Evolutionary conservation across 139 green algal genomes (phyloP), one percentile per base, ranked within the genome.

Genomic region (Auxenochlorella pyrenoidosa): DNA sequence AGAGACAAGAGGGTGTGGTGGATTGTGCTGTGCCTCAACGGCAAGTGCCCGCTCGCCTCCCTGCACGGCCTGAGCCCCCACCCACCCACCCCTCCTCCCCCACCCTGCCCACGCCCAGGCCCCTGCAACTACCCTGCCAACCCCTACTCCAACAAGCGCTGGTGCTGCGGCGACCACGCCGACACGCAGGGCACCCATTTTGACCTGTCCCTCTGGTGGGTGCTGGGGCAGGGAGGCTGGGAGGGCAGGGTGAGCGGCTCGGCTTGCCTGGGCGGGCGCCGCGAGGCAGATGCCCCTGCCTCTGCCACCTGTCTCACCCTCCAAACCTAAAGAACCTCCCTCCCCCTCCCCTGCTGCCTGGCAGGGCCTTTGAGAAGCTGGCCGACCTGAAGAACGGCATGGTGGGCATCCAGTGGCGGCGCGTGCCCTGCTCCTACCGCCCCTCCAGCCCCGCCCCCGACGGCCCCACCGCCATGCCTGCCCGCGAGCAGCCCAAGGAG

Each of bases 61-160:
- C 73, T 36, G 32, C 22, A 10, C 10, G 10, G 24, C 40, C 40
- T 59, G 3, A 59, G 24, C 10, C 15, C 12, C 0, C 15, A 19
- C 41, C 16, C 40, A 38, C 36, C 26, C 36, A 18, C 40, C 47
- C 41, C 38, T 21, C 13, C 58, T n/a, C 18, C 41, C 65, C 10
- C 41, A 4, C 41, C 36, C 6, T n/a, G 6, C 38, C 43, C 32
- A 19, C 81, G 34, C 41, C 2, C 83, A 87, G 83, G 85, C 79
- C 89, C 89, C 24, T 92, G 89, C 82, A 60, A 85, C 26, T 91
- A 91, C 82, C 82, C 87, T 18, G 59, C 12, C 65, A 92, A 92
- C 51, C 51, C 84, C 41, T 91, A 87, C 73, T 79, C 36, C 75
- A 92, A 92, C 80, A 91, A 91, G 82, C 73, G 89, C 38, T 92